These are phyloP conservation scores for Flaveria robusta DNA, from an alignment of 129 eudicot species.

Conservation along the genomic window DNA sequence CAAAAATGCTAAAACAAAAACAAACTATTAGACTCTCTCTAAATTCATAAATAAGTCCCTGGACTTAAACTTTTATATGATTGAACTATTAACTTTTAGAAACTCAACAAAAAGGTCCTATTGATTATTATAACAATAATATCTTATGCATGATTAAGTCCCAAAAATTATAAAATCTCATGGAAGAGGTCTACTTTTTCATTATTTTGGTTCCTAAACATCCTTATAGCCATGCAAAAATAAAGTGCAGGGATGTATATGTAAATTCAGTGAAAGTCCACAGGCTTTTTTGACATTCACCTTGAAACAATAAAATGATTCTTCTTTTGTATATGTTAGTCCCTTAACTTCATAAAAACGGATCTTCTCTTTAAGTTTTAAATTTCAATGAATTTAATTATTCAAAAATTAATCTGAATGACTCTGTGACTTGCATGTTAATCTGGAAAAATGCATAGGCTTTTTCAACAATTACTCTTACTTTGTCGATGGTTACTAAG, in stretches of 20 bases:
- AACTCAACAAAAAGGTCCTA: not conserved
- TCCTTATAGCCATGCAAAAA: not conserved
- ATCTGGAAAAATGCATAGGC: not conserved
- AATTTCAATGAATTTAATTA: not conserved
- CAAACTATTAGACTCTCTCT: not conserved
- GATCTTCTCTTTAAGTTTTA: not conserved
- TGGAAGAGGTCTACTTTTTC: not conserved
- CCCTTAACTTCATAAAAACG: not conserved
- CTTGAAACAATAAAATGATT: too few relatives aligned
- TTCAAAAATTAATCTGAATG: not conserved
- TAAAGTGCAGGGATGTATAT: not conserved
- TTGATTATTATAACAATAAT: not conserved
- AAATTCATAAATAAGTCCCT: not conserved
- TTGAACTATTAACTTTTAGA: not conserved
- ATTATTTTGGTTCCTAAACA: not conserved
- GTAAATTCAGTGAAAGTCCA: not conserved
- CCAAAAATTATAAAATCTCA: not conserved
- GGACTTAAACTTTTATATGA: not conserved
- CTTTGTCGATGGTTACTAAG: not conserved
- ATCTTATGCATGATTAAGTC: not conserved
- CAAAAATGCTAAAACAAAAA: not conserved
- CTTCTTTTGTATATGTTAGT: too few relatives aligned
- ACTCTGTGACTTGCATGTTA: not conserved
- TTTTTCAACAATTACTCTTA: constrained; percentile 4
- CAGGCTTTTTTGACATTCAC: too few relatives aligned